Conservation (phyloP, 1,139 yeast species). For the Lipomyces yarrowii region DNA sequence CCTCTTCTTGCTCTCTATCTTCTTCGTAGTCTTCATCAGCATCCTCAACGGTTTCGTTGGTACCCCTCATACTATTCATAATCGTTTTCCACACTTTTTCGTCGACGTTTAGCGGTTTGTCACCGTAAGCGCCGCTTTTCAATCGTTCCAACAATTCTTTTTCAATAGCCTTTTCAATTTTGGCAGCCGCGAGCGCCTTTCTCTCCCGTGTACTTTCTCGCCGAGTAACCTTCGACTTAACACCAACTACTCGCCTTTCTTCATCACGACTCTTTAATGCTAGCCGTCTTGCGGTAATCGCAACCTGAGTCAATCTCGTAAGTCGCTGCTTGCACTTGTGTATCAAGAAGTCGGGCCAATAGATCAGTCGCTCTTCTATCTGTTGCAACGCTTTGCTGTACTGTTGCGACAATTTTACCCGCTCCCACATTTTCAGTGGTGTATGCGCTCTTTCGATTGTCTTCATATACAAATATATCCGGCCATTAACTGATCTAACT, state of each 20-base stretch:
- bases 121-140: conserved; percentile 98
- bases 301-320: conserved; percentile 92
- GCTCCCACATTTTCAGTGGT: conserved; percentile 92
- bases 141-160: conserved; percentile 90
- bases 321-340: conserved; percentile 96
- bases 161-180: conserved; percentile 93
- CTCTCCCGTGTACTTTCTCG: conserved; percentile 93
- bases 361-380: conserved; percentile 79
- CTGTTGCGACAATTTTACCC: conserved; percentile 84
- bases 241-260: conserved; percentile 89
- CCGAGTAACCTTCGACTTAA: conserved; percentile 90
- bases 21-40: conserved; percentile 67
- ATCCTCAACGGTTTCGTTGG: conserved; percentile 62
- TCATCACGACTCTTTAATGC: conserved; percentile 73
- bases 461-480: conserved; percentile 88
- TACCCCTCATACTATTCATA: conserved; percentile 69
- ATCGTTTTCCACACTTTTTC: conserved; percentile 95
- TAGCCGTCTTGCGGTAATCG: conserved; percentile 91
- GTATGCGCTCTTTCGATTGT: conserved; percentile 97
- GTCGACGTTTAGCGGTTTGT: conserved; percentile 93
- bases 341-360: conserved; percentile 90
- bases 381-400: conserved; percentile 85
- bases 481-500: conserved; percentile 85
- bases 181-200: conserved; percentile 94
- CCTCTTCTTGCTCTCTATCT: conserved; percentile 53